Percentiles rank a stretch among this genome's conserved stretches.
phyloP scores from a whole-genome alignment of 805 yeast species.

The Nakazawaea holstii region DNA sequence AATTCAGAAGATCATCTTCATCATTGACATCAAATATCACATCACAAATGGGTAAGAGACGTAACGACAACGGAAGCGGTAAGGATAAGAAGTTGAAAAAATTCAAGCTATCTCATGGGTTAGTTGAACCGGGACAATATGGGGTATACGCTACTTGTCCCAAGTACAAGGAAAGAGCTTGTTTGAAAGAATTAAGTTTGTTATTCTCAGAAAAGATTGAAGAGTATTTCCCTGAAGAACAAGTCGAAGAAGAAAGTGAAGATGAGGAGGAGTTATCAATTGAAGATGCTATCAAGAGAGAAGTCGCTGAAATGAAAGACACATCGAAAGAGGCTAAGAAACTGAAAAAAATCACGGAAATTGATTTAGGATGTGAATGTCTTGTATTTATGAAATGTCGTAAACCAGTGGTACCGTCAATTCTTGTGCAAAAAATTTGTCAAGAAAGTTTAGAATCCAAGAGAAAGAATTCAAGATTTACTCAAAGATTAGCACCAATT shows the following conservation, averaged over 20 bases:
- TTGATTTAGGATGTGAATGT: constrained; percentile 74
- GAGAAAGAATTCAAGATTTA: constrained; percentile 59
- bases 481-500: constrained; percentile 79
- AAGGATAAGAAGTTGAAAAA: constrained; percentile 19
- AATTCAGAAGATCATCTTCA: neutral
- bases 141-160: constrained; percentile 91
- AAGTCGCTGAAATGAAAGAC: constrained; percentile 57
- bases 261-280: constrained; percentile 45
- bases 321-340: constrained; percentile 29
- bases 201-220: constrained; percentile 51
- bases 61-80: neutral
- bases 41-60: constrained; percentile 8
- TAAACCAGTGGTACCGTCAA: constrained; percentile 74
- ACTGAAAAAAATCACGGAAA: constrained; percentile 46
- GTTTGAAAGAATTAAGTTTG: constrained; percentile 65
- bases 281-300: constrained; percentile 72
- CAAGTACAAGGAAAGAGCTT: constrained; percentile 71
- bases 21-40: neutral
- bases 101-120: constrained; percentile 41
- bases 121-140: constrained; percentile 76
- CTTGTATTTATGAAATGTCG: constrained; percentile 79
- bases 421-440: constrained; percentile 61
- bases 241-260: constrained; percentile 23
- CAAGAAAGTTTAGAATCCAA: constrained; percentile 47
- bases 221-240: constrained; percentile 36